A percentile compares a stretch with the other conserved stretches of the same genome.
These are phyloP conservation scores for Calocera viscosa DNA, from an alignment of 768 basidiomycete genomes.

Conservation along the genomic window DNA sequence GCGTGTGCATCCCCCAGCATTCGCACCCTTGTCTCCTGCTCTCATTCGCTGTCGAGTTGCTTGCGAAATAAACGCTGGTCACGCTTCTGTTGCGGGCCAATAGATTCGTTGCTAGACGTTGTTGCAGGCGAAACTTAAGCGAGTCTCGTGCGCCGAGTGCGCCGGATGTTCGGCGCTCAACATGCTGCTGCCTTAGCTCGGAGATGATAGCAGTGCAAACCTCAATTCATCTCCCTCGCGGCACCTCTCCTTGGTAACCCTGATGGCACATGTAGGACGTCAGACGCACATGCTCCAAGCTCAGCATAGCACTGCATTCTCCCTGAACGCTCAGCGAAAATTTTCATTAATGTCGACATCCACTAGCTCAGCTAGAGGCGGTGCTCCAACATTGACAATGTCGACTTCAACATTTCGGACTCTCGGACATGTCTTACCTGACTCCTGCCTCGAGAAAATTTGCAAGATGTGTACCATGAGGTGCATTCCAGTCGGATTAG, in stretches of 20 bases:
- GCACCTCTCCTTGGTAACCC: neutral
- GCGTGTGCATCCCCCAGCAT: neutral
- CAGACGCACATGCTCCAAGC: neutral
- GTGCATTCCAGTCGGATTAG: neutral
- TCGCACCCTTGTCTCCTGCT: neutral
- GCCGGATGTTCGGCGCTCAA: neutral
- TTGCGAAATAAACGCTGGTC: slow-evolving; percentile 1
- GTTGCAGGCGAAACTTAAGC: neutral
- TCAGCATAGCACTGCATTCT: neutral
- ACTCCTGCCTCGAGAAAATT: neutral
- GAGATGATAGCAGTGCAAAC: neutral
- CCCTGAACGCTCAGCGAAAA: neutral
- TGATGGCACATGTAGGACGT: neutral
- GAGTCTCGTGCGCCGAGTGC: neutral
- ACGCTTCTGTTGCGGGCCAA: neutral
- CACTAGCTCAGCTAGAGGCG: neutral
- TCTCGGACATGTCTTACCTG: neutral
- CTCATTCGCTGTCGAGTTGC: neutral
- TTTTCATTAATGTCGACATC: neutral
- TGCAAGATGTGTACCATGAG: neutral
- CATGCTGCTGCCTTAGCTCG: neutral
- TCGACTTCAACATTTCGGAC: neutral
- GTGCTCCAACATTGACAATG: neutral
- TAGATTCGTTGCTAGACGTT: neutral
- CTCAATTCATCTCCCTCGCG: neutral